Evolutionary conservation across 1,284 basidiomycete genomes (phyloP).

Genomic region (Salmacisia buchloeana): DNA sequence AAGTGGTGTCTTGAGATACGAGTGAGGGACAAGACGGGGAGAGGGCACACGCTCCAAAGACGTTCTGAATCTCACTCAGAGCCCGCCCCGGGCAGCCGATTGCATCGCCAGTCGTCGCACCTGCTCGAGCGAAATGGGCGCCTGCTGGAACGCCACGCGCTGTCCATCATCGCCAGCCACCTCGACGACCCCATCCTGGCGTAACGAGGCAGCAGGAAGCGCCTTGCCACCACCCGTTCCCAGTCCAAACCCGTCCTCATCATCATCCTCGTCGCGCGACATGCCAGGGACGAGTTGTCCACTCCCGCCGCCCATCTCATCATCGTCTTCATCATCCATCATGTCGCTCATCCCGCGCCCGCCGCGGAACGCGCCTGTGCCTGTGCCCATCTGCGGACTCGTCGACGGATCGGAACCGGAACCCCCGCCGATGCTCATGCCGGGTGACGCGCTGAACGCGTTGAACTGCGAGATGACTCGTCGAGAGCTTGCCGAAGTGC

Average conservation of each 20-base stretch:
- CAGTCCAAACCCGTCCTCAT: conserved; percentile 18
- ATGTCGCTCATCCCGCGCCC: conserved; percentile 13
- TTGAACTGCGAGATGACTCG: conserved; percentile 40
- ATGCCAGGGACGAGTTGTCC: background rate
- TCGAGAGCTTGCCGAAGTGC: conserved; percentile 14
- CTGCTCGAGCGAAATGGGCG: conserved; percentile 44
- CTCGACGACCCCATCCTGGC: conserved; percentile 30
- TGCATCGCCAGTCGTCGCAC: conserved; percentile 3
- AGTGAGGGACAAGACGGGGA: too few species aligned
- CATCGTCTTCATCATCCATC: conserved; percentile 40
- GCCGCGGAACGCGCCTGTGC: background rate
- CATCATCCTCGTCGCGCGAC: conserved; percentile 21
- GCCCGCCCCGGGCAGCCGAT: conserved; percentile 2
- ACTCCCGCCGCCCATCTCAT: conserved; percentile 11
- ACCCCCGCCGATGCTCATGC: conserved; percentile 26
- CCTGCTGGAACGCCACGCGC: conserved; percentile 38
- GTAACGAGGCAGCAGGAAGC: conserved; percentile 22
- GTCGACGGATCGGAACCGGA: background rate
- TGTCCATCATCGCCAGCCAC: conserved; percentile 47
- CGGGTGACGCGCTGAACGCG: conserved; percentile 37
- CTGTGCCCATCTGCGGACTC: conserved; percentile 1
- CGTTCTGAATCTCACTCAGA: too few species aligned
- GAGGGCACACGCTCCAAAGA: too few species aligned
- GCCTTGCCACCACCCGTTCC: conserved; percentile 13
- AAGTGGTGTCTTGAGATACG: too few species aligned